These are phyloP conservation scores for Pholiota conissans DNA, from an alignment of 768 basidiomycete genomes.

Conservation along the genomic window DNA sequence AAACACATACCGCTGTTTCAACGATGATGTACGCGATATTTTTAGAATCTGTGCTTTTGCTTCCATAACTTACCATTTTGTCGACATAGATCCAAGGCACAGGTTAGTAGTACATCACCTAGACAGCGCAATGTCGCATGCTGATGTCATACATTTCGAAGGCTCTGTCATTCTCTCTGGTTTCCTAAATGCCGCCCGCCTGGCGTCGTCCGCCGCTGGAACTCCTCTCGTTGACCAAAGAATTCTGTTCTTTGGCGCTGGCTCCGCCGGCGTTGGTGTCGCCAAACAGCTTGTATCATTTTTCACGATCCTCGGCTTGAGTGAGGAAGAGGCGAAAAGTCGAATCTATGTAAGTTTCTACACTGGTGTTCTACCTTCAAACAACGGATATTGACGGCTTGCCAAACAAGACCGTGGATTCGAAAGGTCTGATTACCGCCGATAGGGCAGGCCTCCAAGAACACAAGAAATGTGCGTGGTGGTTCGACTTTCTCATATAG, in stretches of 20 bases:
- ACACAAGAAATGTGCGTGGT: conserved; percentile 66
- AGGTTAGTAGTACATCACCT: conserved; percentile 25
- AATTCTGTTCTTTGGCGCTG: conserved; percentile 90
- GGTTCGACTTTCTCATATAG: not conserved
- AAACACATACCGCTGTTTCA: conserved; percentile 59
- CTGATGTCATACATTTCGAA: conserved; percentile 12
- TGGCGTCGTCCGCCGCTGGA: conserved; percentile 55
- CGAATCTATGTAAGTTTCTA: conserved; percentile 59
- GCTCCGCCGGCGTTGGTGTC: conserved; percentile 87
- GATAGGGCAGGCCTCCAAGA: conserved; percentile 66
- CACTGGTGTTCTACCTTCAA: not conserved
- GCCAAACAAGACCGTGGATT: conserved; percentile 61
- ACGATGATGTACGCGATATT: conserved; percentile 61
- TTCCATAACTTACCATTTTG: conserved; percentile 5
- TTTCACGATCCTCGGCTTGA: conserved; percentile 69
- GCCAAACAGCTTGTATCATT: conserved; percentile 82
- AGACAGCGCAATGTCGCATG: not conserved
- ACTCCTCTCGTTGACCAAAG: conserved; percentile 67
- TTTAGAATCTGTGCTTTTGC: not conserved
- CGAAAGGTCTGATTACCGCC: conserved; percentile 73
- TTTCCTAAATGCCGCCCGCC: conserved; percentile 69
- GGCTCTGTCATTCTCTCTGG: conserved; percentile 77
- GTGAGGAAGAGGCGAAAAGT: conserved; percentile 62
- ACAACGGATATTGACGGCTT: conserved; percentile 5
- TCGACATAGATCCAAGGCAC: conserved; percentile 63